Evolutionary conservation across 1,284 basidiomycete species (phyloP), one percentile per base, ranked within the genome.

Genomic region (Coniophora puteana): DNA sequence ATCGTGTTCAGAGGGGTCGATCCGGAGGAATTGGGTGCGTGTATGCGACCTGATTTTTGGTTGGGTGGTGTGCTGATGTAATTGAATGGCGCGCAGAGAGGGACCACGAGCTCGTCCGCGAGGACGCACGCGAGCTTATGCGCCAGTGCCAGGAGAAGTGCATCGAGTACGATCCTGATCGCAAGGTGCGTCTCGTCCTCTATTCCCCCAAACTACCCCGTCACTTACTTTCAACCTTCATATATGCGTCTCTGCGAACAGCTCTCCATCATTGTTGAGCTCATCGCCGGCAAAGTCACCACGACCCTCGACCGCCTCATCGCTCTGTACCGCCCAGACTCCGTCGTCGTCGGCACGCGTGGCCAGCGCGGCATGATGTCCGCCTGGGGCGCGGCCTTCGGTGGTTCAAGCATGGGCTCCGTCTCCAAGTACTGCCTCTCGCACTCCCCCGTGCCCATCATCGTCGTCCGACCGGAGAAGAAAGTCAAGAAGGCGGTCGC

Each of bases 311-410:
- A 93, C 55, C 83, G 92, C 36, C 79, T 99, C 51, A 95, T 98
- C 48, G 89, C 93, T 2, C 79, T 98, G 27, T 98, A 99, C 58
- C 83, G 93, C 32, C 95, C 95, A 2, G 94, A 99, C 62, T 92
- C 89, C 1, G 74, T 98, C 40, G 85, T 97, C 13, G 93, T 98
- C 18, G 95, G 95, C 11, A 95, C 92, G 11, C 77, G 89, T 25
- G 94, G 93, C 0, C 73, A 78, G 46, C 69, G 74, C 16, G 73
- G 75, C 27, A 65, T 78, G 65, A 68, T 80, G 47, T 43, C 75
- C 75, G 68, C 69, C 23, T 77, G 73, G 69, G 71, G 77, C 14
- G 73, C 68, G 17, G 79, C 71, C 16, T 68, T 84, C 25, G 75
- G 80, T 46, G 69, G 68, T 47, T 55, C 29, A 48, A 46, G 46